Base-by-base conservation (phyloP, 345 rosid genomes). In the Excoecaria agallocha region DNA sequence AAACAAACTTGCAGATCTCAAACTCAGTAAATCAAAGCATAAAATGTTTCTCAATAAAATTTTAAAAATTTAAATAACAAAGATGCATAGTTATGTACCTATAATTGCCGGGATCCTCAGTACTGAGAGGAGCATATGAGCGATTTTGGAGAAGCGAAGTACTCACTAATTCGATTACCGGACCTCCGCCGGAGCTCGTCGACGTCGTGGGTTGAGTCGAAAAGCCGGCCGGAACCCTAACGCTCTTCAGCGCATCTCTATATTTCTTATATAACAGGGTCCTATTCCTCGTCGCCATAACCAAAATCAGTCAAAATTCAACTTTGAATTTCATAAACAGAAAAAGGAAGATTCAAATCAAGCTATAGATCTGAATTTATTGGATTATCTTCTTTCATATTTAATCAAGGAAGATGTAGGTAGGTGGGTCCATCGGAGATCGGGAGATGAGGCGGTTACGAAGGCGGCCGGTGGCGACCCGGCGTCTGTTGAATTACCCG, bases 121-220 rank as follows among this genome's bases (percentile, higher is more conserved):
- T 91, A 57, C 96, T 88, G 25, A 96, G 93, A 24, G 94, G 97
- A 79, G 93, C 80, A 70, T 96, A 96, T 8, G 85, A 72, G 13
- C 93, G 91, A 70, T 87, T 81, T 17, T 85, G 86, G 74, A 90
- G 82, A 7, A 96, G 84, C 78, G 99, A 91, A 37, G 96, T 74
- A 82, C 91, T 88, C 66, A 86, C 96, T 88, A 96, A 81, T 86
- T 93, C 97, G 71, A 96, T 90, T 83, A 93, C 98, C 60, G 96
- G 98, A 45, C 92, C 93, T 12, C 91, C 86, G 15, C 79, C 81
- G 56, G 86, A 63, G 78, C 86, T 76, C 15, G 75, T 75, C 49
- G 76, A 68, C 59, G 81, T 48, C 52, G 73, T 11, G 30, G 74
- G 65, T 7, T 78, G 50, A 45, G 84, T 22, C 24, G 88, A 84